Conservation (phyloP, 2,329 filamentous ascomycete genomes). For the Talaromyces rugulosus region DNA sequence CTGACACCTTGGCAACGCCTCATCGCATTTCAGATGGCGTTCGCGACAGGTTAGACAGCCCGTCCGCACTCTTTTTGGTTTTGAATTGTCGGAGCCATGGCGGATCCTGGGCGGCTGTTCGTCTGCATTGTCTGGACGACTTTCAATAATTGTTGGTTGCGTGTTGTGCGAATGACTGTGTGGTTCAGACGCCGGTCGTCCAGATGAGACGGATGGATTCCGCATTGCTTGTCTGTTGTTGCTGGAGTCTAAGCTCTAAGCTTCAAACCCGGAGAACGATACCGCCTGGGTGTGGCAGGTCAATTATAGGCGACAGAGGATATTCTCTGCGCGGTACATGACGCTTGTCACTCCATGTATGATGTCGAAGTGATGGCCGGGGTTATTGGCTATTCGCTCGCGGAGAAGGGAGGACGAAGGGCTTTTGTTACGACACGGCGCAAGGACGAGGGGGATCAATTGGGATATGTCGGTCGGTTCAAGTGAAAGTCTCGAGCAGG, state of each 20-base stretch:
- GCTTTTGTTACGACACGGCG: not conserved
- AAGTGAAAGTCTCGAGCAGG: not conserved
- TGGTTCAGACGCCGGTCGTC: not conserved
- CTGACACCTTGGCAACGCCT: slow-evolving; percentile 60
- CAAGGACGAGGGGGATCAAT: not conserved
- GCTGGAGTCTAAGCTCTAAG: not conserved
- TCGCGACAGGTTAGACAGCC: slow-evolving; percentile 88
- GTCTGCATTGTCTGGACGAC: not conserved
- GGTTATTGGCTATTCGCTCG: not conserved
- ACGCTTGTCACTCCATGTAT: not conserved
- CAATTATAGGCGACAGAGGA: not conserved
- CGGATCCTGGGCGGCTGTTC: slow-evolving; percentile 7
- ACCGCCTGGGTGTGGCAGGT: not conserved
- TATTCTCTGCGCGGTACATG: not conserved
- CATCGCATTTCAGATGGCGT: slow-evolving; percentile 87
- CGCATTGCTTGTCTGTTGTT: not conserved
- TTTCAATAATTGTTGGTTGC: slow-evolving; percentile 7
- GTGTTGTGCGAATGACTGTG: not conserved
- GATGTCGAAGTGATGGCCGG: not conserved
- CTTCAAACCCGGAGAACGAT: not conserved
- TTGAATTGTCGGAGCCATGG: slow-evolving; percentile 31
- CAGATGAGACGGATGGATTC: not conserved
- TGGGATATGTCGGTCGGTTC: not conserved
- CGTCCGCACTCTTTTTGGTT: slow-evolving; percentile 82
- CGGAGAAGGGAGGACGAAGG: not conserved